Percentiles rank a stretch among this genome's conserved stretches.
Evolutionary conservation across 1,139 yeast genomes (phyloP).

Genomic region (Saccharomycopsis hybrid): DNA sequence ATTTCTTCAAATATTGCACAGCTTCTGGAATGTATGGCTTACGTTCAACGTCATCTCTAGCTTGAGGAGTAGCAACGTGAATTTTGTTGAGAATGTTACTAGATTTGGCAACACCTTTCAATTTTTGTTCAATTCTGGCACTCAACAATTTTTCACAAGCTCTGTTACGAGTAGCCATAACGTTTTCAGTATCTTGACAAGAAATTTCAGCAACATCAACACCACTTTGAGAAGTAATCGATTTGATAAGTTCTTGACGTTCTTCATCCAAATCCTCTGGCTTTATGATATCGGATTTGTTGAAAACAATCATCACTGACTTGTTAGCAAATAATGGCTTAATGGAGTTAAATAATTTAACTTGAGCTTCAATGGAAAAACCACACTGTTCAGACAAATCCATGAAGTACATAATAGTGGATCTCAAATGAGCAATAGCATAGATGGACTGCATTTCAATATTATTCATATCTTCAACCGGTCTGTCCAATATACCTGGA

Average conservation of each 20-base stretch:
- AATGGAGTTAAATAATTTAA: conserved; percentile 90
- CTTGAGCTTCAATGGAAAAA: conserved; percentile 94
- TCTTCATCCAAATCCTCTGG: conserved; percentile 78
- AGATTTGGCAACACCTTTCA: conserved; percentile 89
- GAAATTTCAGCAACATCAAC: conserved; percentile 92
- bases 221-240: conserved; percentile 59
- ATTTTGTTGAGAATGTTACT: conserved; percentile 87
- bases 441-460: conserved; percentile 99
- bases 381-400: conserved; percentile 99
- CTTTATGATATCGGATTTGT: conserved; percentile 85
- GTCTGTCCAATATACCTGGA: conserved; percentile 97
- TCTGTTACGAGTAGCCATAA: conserved; percentile 91
- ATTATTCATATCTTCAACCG: conserved; percentile 98
- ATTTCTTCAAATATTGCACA: conserved; percentile 51
- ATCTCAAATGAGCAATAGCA: conserved; percentile 96
- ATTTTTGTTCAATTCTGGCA: conserved; percentile 92
- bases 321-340: conserved; percentile 96
- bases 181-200: conserved; percentile 90
- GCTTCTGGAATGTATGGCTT: conserved; percentile 78
- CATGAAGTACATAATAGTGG: conserved; percentile 95
- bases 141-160: conserved; percentile 96
- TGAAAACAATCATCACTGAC: conserved; percentile 90
- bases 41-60: conserved; percentile 81
- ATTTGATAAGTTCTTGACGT: conserved; percentile 63
- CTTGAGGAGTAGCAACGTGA: conserved; percentile 86